phyloP scores from a whole-genome alignment of 1,284 basidiomycete genomes.

The Cutaneotrichosporon cyanovorans region DNA sequence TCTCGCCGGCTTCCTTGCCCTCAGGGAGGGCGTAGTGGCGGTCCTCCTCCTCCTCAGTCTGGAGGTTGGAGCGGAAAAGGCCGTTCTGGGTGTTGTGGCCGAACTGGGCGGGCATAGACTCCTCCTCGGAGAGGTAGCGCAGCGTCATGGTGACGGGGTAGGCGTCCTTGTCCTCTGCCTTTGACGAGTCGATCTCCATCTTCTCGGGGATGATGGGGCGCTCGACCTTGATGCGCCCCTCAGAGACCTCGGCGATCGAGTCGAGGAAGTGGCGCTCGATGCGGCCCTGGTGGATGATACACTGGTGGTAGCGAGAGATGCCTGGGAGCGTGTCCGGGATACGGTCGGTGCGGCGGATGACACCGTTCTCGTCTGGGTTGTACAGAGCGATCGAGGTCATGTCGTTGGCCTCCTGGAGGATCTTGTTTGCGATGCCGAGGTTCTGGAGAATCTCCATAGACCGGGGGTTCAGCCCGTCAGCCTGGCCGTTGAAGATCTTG shows the following conservation, averaged over 20 bases:
- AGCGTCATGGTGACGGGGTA: conserved; percentile 15
- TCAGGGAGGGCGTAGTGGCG: conserved; percentile 14
- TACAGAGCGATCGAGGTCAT: conserved; percentile 14
- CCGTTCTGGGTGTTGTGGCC: conserved; percentile 17
- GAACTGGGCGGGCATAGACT: conserved; percentile 13
- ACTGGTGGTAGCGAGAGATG: conserved; percentile 20
- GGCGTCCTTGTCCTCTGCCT: conserved; percentile 15
- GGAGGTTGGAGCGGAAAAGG: conserved; percentile 17
- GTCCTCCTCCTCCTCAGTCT: conserved; percentile 17
- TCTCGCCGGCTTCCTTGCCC: conserved; percentile 10
- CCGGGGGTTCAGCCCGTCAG: conserved; percentile 16
- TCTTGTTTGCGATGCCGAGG: conserved; percentile 13
- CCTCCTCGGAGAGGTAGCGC: conserved; percentile 16
- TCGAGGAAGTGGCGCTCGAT: conserved; percentile 19
- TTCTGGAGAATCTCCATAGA: conserved; percentile 16
- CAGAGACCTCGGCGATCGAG: conserved; percentile 13
- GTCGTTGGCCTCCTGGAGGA: conserved; percentile 16
- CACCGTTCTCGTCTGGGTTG: conserved; percentile 19
- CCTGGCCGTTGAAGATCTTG: conserved; percentile 20
- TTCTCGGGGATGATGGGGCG: conserved; percentile 14
- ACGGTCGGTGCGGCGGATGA: conserved; percentile 17
- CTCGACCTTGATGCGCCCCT: conserved; percentile 12
- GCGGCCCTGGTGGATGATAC: conserved; percentile 16
- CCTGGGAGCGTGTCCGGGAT: conserved; percentile 19
- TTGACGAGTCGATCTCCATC: conserved; percentile 14